Base-by-base conservation (phyloP, 78 protist genomes). In the Polysphondylium violaceum region DNA sequence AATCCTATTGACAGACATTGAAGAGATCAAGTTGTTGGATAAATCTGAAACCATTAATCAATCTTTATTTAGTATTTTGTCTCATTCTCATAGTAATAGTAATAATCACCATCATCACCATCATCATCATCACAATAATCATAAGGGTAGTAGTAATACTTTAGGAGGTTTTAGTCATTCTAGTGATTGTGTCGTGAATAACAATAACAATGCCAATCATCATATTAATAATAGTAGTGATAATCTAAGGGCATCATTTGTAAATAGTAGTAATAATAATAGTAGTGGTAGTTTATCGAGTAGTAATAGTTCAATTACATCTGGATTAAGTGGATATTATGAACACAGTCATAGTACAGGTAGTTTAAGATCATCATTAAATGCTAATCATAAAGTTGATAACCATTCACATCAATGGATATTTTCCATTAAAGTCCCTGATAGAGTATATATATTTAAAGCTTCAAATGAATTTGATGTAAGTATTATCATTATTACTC, bases 371-470 rank as follows among this genome's bases (percentile, higher is more conserved):
- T 9, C 40, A 68, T 2, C 2, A 68, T 14, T 41, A 40, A 41
- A 67, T 40, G 33, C 23, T 41, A n/a, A 68, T 68, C 0, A n/a
- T 64, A 64, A n/a, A 43, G 33, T 31, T 21, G 43, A 43, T 40
- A 14, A 33, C 17, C 41, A 29, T 16, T 31, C 19, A 44, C 41
- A 55, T 53, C 40, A 41, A 14, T 81, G 89, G 89, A 81, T 81
- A 38, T 81, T 81, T 29, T n/a, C 53, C 51, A 56, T 81, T 33
- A 33, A 36, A 19, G 50, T 72, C 12, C 71, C 72, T 16, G 67
- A 44, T 17, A 81, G 89, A 56, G 56, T 58, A 35, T 81, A 81
- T 36, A 31, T 40, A 55, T 55, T 81, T 16, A 81, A 29, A 29
- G 74, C 77, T 3, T n/a, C 51, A 14, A 44, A 27, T 43, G 87